Conservation (phyloP, 106 monocot genomes). For the Platanthera zijinensis region DNA sequence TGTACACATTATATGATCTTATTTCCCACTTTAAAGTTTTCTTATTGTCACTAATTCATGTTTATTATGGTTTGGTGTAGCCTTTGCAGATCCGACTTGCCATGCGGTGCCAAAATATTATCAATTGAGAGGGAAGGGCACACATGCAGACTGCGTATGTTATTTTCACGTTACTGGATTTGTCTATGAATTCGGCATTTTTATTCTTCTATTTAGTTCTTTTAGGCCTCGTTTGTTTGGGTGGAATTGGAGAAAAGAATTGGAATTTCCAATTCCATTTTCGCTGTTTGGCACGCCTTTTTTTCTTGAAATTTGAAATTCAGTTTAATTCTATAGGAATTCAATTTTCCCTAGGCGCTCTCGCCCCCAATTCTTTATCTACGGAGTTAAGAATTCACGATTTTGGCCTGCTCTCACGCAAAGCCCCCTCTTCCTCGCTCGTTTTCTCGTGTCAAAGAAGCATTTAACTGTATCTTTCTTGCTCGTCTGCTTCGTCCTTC, state of each 20-base stretch:
- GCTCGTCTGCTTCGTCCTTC: not conserved
- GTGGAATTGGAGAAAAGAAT: no score
- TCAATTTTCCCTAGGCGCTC: no score
- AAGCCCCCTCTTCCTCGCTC: no score
- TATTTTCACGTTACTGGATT: not conserved
- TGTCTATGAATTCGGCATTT: not conserved
- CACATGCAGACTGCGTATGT: slow-evolving; percentile 37
- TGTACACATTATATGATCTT: not conserved
- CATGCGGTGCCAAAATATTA: slow-evolving; percentile 35
- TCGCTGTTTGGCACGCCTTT: no score
- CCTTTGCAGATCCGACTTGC: slow-evolving; percentile 34
- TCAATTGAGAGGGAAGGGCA: slow-evolving; percentile 40
- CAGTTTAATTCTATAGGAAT: no score
- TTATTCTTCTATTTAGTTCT: not conserved
- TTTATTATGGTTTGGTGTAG: slow-evolving; percentile 18
- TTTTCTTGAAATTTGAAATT: no score
- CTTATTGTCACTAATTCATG: not conserved
- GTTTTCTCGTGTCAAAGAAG: no score
- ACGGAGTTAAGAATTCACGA: no score
- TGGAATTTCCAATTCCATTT: no score
- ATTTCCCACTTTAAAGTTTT: not conserved
- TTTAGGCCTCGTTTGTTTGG: not conserved
- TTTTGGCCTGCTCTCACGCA: no score
- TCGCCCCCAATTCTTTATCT: no score
- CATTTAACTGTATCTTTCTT: no score